phyloP scores from a whole-genome alignment of 805 yeast species.

The Cyberlindnera mrakii region DNA sequence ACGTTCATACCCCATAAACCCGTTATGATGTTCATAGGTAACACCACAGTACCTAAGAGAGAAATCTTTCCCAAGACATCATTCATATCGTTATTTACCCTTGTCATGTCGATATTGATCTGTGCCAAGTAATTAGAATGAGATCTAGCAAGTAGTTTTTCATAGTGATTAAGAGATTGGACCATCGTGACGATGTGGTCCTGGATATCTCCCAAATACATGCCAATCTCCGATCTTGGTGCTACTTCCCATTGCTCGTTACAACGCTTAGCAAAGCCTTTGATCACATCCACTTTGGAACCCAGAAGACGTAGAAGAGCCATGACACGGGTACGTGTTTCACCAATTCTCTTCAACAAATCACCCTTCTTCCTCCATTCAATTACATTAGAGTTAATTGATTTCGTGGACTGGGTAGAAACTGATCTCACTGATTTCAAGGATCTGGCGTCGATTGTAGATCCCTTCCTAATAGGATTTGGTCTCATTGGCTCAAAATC shows the following conservation, averaged over 20 bases:
- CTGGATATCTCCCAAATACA: conserved; percentile 95
- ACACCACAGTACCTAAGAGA: conserved; percentile 86
- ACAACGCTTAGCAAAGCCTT: conserved; percentile 89
- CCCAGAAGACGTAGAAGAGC: conserved; percentile 77
- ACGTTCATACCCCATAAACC: conserved; percentile 99
- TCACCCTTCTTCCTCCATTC: conserved; percentile 93
- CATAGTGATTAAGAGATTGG: conserved; percentile 89
- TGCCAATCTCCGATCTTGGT: conserved; percentile 80
- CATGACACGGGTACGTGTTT: conserved; percentile 92
- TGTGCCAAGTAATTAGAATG: conserved; percentile 96
- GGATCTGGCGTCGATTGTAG: conserved; percentile 14
- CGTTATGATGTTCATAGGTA: conserved; percentile 92
- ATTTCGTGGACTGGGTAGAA: conserved; percentile 26
- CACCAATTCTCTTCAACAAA: conserved; percentile 92
- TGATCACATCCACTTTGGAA: conserved; percentile 95
- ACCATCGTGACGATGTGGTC: conserved; percentile 98
- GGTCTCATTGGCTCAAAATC: conserved; percentile 27
- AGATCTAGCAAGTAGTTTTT: conserved; percentile 86
- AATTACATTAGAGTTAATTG: conserved; percentile 36
- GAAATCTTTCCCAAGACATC: conserved; percentile 93
- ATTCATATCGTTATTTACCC: conserved; percentile 93
- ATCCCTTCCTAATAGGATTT: conserved; percentile 3
- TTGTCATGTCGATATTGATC: conserved; percentile 95
- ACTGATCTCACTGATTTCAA: conserved; percentile 20
- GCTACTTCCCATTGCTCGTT: conserved; percentile 78